Evolutionary conservation across 345 rosid species (phyloP).

Genomic region (Odontarrhena argentea): DNA sequence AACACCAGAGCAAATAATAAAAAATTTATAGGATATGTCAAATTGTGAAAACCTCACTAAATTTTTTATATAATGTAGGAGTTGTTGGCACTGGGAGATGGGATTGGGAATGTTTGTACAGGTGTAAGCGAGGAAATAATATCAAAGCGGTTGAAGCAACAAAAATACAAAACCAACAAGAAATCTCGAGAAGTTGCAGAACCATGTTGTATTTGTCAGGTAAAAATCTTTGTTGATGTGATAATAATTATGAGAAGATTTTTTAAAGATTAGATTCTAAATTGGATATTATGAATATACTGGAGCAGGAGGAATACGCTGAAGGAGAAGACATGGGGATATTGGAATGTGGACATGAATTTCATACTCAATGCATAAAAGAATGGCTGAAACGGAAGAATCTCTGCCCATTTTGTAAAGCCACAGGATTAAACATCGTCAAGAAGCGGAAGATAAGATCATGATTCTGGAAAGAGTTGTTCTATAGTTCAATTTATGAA

Average conservation of each 20-base stretch:
- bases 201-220: slow-evolving; percentile 94
- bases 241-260: not conserved
- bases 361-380: slow-evolving; percentile 68
- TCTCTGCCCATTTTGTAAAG: slow-evolving; percentile 88
- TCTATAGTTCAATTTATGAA: too few relatives aligned
- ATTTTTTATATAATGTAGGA: slow-evolving; percentile 51
- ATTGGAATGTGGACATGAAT: slow-evolving; percentile 79
- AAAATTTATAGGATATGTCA: not conserved
- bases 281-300: not conserved
- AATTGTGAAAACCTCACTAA: not conserved
- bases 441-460: slow-evolving; percentile 39
- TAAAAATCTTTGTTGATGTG: slow-evolving; percentile 23
- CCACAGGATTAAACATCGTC: slow-evolving; percentile 60
- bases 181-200: slow-evolving; percentile 55
- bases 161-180: slow-evolving; percentile 38
- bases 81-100: slow-evolving; percentile 85
- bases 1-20: not conserved
- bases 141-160: slow-evolving; percentile 49
- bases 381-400: slow-evolving; percentile 87
- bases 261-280: not conserved
- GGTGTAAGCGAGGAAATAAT: slow-evolving; percentile 82
- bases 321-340: slow-evolving; percentile 70
- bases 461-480: not conserved
- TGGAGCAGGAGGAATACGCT: slow-evolving; percentile 68
- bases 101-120: slow-evolving; percentile 86